Conservation (phyloP, 2,329 filamentous ascomycete species). For the Nectriaceae sp. region DNA sequence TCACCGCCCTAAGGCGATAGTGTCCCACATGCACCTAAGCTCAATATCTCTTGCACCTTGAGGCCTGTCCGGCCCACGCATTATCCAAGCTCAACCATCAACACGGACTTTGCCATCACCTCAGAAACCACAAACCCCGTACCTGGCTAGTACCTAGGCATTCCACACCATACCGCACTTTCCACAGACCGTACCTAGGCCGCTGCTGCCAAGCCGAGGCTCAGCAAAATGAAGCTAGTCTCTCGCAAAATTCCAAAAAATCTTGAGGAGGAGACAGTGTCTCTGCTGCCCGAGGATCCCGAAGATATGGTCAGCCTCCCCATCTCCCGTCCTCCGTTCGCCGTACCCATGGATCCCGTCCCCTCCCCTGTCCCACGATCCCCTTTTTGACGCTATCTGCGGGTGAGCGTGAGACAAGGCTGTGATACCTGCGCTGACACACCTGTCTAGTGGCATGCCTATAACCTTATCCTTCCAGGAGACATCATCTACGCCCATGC, state of each 20-base stretch:
- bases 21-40: neutral
- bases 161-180: neutral
- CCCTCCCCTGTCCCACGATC: neutral
- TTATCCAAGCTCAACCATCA: neutral
- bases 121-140: neutral
- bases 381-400: neutral
- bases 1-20: neutral
- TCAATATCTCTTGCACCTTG: too few relatives aligned
- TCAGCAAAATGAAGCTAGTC: slow-evolving; percentile 41
- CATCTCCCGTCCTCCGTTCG: slow-evolving; percentile 2
- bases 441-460: slow-evolving; percentile 54
- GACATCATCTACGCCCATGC: slow-evolving; percentile 58
- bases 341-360: neutral
- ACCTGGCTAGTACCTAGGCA: neutral
- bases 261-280: slow-evolving; percentile 43
- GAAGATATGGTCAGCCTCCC: slow-evolving; percentile 47
- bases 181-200: neutral
- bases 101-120: neutral
- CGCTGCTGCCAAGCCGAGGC: slow-evolving; percentile 9
- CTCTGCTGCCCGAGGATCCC: slow-evolving; percentile 46
- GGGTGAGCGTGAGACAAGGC: neutral
- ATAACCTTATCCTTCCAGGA: slow-evolving; percentile 58
- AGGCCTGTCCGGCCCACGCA: too few relatives aligned
- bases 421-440: slow-evolving; percentile 15
- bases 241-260: slow-evolving; percentile 39